Conservation (phyloP, 1,139 yeast species). For the Geotrichum carabidarum region DNA sequence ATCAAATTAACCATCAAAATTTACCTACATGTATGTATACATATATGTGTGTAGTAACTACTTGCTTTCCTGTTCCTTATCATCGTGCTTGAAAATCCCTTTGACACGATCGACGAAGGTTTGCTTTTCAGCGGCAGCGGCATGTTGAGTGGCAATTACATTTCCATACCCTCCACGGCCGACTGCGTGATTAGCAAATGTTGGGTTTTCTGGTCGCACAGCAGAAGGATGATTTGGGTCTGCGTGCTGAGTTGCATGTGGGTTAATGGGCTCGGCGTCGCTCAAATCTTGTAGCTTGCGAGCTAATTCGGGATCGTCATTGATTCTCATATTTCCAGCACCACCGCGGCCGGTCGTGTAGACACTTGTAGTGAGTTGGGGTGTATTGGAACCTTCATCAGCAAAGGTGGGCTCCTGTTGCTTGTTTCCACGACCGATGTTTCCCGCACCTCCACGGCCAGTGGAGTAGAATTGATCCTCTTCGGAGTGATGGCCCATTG, state of each 20-base stretch:
- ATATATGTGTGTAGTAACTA: too few relatives aligned
- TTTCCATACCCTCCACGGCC: conserved; percentile 43
- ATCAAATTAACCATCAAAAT: too few relatives aligned
- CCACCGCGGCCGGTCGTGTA: conserved; percentile 81
- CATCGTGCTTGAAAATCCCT: conserved; percentile 10
- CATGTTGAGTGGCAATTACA: conserved; percentile 29
- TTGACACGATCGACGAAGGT: conserved; percentile 22
- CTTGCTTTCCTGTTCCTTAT: not conserved
- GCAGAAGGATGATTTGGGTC: not conserved
- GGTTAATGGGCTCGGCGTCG: conserved; percentile 26
- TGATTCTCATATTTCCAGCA: conserved; percentile 65
- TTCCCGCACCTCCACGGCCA: conserved; percentile 81
- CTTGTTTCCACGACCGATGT: conserved; percentile 47
- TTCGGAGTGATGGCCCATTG: not conserved
- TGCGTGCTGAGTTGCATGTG: not conserved
- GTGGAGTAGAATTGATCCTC: conserved; percentile 42
- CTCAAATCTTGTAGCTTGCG: conserved; percentile 71
- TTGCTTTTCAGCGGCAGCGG: conserved; percentile 20
- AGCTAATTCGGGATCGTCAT: conserved; percentile 56
- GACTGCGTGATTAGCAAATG: conserved; percentile 31
- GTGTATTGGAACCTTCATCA: conserved; percentile 46
- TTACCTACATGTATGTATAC: too few relatives aligned
- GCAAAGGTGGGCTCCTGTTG: conserved; percentile 48
- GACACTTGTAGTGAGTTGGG: conserved; percentile 50
- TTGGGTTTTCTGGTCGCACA: conserved; percentile 20